Evolutionary conservation across 768 basidiomycete species (phyloP).

Genomic region (Phylloporus arenicola): DNA sequence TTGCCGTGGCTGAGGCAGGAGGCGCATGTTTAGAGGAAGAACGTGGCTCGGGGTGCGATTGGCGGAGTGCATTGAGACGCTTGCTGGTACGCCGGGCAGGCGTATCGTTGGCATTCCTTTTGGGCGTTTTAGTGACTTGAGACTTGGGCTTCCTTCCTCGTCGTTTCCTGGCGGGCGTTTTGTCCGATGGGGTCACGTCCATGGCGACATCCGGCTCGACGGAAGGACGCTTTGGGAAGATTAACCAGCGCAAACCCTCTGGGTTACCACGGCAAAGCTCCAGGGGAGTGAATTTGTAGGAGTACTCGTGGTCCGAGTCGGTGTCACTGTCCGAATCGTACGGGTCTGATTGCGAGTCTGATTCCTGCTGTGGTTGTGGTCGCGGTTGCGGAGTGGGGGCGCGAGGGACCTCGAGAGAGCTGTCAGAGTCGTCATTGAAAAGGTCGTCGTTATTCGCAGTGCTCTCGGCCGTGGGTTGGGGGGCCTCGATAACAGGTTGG

Average conservation of each 20-base stretch:
- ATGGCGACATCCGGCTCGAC: not conserved
- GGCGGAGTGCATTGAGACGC: no score
- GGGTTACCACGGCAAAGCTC: not conserved
- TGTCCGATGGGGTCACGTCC: not conserved
- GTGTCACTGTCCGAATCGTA: constrained; percentile 6
- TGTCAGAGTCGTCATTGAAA: constrained; percentile 22
- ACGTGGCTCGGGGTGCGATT: not conserved
- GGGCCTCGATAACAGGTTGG: constrained; percentile 9
- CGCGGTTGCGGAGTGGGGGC: not conserved
- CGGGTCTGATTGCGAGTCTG: constrained; percentile 1
- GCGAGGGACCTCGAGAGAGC: constrained; percentile 11
- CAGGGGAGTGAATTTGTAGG: not conserved
- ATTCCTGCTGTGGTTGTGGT: constrained; percentile 3
- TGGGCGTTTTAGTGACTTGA: constrained; percentile 17
- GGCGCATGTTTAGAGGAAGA: not conserved
- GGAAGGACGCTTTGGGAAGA: constrained; percentile 21
- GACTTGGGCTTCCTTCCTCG: constrained; percentile 5
- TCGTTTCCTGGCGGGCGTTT: constrained; percentile 14
- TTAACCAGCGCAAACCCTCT: constrained; percentile 12
- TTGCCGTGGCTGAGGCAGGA: constrained; percentile 3
- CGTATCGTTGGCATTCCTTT: no score
- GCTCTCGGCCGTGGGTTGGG: not conserved
- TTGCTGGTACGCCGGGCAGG: not conserved
- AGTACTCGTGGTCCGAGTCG: constrained; percentile 11
- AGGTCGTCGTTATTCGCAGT: constrained; percentile 5